A percentile compares a stretch with the other conserved stretches of the same genome.
Evolutionary conservation across 805 yeast genomes (phyloP).

Genomic region (Tetrapisispora pingtungensis): DNA sequence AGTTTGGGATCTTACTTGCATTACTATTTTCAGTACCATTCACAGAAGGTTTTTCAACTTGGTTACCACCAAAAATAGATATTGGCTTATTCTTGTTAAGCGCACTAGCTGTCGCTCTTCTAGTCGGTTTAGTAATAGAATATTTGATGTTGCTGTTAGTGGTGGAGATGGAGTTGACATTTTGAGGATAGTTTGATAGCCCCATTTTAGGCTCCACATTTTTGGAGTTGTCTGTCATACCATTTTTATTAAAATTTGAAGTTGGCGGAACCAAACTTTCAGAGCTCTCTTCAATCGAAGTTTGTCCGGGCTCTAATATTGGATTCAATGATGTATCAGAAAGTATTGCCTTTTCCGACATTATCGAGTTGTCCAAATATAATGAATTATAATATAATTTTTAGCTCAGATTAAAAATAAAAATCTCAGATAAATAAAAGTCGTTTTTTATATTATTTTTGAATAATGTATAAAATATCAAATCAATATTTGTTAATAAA

Average conservation of each 20-base stretch:
- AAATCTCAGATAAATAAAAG: no score
- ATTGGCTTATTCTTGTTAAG: neutral
- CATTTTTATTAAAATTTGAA: neutral
- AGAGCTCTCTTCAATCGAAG: neutral
- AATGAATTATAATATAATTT: no score
- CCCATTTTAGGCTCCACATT: neutral
- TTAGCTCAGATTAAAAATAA: no score
- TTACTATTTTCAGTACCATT: neutral
- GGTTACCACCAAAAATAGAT: neutral
- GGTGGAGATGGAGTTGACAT: neutral
- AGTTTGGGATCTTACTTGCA: neutral
- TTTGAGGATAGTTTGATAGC: neutral
- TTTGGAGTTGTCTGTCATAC: neutral
- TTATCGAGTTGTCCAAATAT: no score
- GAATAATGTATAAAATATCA: no score
- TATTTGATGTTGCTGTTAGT: neutral
- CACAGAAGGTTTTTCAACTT: neutral
- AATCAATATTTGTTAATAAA: no score
- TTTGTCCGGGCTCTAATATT: neutral
- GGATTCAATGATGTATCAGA: neutral
- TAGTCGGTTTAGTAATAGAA: neutral
- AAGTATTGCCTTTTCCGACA: neutral
- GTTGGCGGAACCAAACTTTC: neutral
- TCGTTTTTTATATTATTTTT: no score
- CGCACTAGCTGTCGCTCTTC: neutral